Base-by-base conservation (phyloP, 768 basidiomycete species). In the Neoboletus subvelutipes region DNA sequence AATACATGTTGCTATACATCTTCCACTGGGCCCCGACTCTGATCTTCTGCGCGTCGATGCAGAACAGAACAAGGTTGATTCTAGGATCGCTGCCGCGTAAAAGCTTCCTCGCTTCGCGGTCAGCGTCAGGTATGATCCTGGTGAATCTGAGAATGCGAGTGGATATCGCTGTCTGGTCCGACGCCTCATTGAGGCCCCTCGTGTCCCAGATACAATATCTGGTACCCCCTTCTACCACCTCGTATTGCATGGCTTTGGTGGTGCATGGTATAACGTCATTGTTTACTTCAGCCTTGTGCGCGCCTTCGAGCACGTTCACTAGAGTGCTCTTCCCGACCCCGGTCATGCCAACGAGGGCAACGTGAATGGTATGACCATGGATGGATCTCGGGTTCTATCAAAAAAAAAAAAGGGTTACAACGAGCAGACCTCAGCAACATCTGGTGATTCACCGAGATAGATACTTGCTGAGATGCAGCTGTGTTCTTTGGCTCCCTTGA, bases 271-370 rank as follows among this genome's bases (percentile, higher is more conserved):
- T 43, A 22, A 47, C 65, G 40, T 60, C n/a, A 18, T 64, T 65
- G 52, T 37, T 52, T 1, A 54, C 64, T 56, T 26, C 1, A 10
- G 67, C 68, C 13, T 41, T 12, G 39, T 51, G 10, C 11, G 28
- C 2, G 51, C 60, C 67, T 20, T 39, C 34, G 46, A 68, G 65
- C 49, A 68, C 45, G 28, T 68, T 68, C 28, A 70, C 65, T 7
- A 70, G 46, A 11, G 67, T 68, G 56, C 67, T 68, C 45, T 68
- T 68, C 40, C 67, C 67, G 42, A 58, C 68, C 2, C 67, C 67
- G n/a, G 67, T 67, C 34, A 53, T 29, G 8, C 67, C 67, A 20
- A 60, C 63, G 37, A 68, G 29, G 36, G 68, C 67, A 20, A 68
- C 50, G 40, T 67, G 56, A 4, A 54, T 13, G 31, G 52, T 37